Conservation (phyloP, 169 alveolate genomes). For the Cryptosporidium tyzzeri region DNA sequence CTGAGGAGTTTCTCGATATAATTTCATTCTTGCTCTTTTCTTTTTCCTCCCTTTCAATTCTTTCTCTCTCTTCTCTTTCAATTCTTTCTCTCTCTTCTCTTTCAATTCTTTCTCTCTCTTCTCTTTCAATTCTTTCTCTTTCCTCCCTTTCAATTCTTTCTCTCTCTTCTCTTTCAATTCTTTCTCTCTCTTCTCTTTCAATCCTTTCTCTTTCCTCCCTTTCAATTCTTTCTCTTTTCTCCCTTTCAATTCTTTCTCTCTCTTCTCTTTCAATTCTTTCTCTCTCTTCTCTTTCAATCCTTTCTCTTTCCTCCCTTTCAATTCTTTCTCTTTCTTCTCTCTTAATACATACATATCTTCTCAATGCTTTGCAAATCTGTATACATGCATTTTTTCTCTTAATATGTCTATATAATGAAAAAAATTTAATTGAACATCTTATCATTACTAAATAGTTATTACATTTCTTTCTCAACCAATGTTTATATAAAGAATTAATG, state of each 20-base stretch:
- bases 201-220: constrained; percentile 25
- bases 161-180: not conserved
- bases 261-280: not conserved
- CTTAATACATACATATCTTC: constrained; percentile 3
- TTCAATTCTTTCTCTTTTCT: constrained; percentile 31
- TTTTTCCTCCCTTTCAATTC: not conserved
- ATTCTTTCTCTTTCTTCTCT: constrained; percentile 11
- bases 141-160: not conserved
- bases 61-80: not conserved
- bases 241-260: not conserved
- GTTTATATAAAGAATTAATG: constrained; percentile 74
- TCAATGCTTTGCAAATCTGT: constrained; percentile 11
- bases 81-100: not conserved
- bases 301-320: not conserved
- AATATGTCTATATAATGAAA: constrained; percentile 4
- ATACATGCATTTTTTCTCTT: constrained; percentile 22
- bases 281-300: not conserved
- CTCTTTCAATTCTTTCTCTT: not conserved
- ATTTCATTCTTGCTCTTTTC: not conserved
- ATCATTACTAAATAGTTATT: constrained; percentile 40
- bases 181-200: not conserved
- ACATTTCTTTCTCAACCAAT: constrained; percentile 58
- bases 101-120: not conserved
- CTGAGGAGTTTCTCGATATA: not conserved
- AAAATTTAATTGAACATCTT: constrained; percentile 28